Conservation (phyloP, 768 basidiomycete species). For the Lentinula guzmanii region DNA sequence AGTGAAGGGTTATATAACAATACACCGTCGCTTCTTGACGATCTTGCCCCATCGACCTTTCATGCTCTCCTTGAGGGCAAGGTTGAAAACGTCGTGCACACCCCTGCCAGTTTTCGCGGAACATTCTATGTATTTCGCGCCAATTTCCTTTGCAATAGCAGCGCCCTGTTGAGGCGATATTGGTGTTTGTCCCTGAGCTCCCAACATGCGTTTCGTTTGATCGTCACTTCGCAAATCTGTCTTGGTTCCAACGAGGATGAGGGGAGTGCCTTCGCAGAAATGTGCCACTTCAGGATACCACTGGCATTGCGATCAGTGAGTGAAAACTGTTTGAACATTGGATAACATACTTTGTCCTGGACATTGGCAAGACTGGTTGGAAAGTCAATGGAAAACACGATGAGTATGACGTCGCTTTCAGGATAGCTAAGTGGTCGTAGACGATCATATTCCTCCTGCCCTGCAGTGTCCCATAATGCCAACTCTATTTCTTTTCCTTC, state of each 20-base stretch:
- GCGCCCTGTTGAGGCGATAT: constrained; percentile 80
- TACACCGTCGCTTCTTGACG: constrained; percentile 65
- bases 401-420: constrained; percentile 86
- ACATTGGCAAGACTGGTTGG: constrained; percentile 89
- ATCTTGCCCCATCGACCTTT: constrained; percentile 72
- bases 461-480: constrained; percentile 98
- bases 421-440: constrained; percentile 83
- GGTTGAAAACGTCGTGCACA: constrained; percentile 87
- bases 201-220: constrained; percentile 79
- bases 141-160: constrained; percentile 87
- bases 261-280: constrained; percentile 84
- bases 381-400: constrained; percentile 93
- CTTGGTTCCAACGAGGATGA: constrained; percentile 92
- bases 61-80: constrained; percentile 88
- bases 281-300: constrained; percentile 93
- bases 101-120: constrained; percentile 88
- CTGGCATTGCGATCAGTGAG: constrained; percentile 27
- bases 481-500: constrained; percentile 89
- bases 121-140: constrained; percentile 91
- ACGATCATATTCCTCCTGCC: constrained; percentile 95
- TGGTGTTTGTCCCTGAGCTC: constrained; percentile 82
- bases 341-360: constrained; percentile 66
- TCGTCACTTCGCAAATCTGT: constrained; percentile 85
- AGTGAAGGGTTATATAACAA: constrained; percentile 36
- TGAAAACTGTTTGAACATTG: not conserved